Evolutionary conservation across 2,329 filamentous ascomycete genomes (phyloP), one percentile per base, ranked within the genome.

Genomic region (Paraphaeosphaeria sporulosa): DNA sequence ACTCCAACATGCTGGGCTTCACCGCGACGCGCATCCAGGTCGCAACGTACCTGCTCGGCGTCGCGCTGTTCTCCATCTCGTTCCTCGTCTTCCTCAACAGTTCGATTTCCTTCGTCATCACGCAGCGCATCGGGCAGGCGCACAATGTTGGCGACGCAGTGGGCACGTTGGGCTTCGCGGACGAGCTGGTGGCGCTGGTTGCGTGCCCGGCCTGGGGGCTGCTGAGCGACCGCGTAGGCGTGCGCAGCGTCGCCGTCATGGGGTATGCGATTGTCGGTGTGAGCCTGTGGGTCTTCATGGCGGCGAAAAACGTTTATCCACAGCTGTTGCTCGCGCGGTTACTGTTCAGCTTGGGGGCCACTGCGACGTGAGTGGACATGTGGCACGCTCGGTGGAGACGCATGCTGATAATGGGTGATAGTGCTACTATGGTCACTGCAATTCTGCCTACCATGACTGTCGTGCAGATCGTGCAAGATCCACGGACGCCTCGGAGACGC

Each of bases 371-470:
- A 74, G 78, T 72, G 3, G 25, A 21, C 30, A 10, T 55, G 30
- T 32, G 30, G 30, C 2, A 27, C n/a, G 17, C 19, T 13, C 13
- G 15, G 15, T 36, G 46, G 34, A 34, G 13, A 13, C 17, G 40
- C 25, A 40, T 55, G 60, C 66, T 72, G 61, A 72, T 44, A 34
- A 25, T 17, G 25, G 43, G 23, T 19, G 23, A 50, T 52, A 84
- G 82, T 38, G 78, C 93, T 15, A 98, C 95, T 1, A 99, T 99
- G 95, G 95, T 99, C 21, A 98, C 95, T 9, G 95, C 95, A 3
- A 93, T 96, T 48, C 83, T 99, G 25, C 95, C 95, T 1, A 89
- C 84, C 30, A 87, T 90, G 78, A 86, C 86, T 12, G 71, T 69
- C 19, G 64, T 66, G 38, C 75, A 62, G 54, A 63, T 70, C 44